These are phyloP conservation scores for Cercospora berteroae DNA, from an alignment of 2,329 filamentous ascomycete genomes.

Conservation along the genomic window DNA sequence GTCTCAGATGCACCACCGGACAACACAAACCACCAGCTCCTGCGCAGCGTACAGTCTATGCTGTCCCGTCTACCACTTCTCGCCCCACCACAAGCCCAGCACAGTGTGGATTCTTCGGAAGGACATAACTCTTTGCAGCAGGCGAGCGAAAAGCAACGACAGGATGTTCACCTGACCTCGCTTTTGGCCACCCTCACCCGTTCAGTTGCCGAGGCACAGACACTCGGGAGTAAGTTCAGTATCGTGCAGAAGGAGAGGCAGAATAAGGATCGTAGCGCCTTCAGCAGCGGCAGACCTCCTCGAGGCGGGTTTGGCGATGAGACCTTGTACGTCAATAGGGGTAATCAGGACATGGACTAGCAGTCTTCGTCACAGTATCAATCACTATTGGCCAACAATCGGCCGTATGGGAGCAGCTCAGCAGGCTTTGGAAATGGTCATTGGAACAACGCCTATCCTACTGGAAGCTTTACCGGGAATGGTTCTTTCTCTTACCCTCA, in stretches of 20 bases:
- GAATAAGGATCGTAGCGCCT: conserved; percentile 33
- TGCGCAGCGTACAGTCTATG: conserved; percentile 85
- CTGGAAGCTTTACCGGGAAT: neutral
- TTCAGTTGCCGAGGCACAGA: conserved; percentile 67
- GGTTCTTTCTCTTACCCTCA: neutral
- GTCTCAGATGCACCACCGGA: conserved; percentile 38
- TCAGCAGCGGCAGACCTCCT: conserved; percentile 14
- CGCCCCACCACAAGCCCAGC: conserved; percentile 63
- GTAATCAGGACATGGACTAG: conserved; percentile 21
- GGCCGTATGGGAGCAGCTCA: neutral
- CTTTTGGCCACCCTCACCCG: conserved; percentile 74
- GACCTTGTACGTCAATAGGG: conserved; percentile 20
- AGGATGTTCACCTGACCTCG: conserved; percentile 77
- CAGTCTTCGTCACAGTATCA: neutral
- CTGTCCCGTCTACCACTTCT: conserved; percentile 80
- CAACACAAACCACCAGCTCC: conserved; percentile 62
- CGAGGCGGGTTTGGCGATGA: conserved; percentile 25
- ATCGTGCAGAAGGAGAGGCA: conserved; percentile 44
- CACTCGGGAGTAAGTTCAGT: conserved; percentile 71
- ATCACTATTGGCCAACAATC: neutral
- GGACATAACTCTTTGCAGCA: conserved; percentile 46
- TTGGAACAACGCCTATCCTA: neutral
- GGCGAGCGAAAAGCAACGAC: conserved; percentile 67
- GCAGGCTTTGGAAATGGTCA: neutral
- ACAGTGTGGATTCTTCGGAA: conserved; percentile 55